Evolutionary conservation across 2,329 filamentous ascomycete genomes (phyloP), one percentile per base, ranked within the genome.

Genomic region (Monosporascus sp.): DNA sequence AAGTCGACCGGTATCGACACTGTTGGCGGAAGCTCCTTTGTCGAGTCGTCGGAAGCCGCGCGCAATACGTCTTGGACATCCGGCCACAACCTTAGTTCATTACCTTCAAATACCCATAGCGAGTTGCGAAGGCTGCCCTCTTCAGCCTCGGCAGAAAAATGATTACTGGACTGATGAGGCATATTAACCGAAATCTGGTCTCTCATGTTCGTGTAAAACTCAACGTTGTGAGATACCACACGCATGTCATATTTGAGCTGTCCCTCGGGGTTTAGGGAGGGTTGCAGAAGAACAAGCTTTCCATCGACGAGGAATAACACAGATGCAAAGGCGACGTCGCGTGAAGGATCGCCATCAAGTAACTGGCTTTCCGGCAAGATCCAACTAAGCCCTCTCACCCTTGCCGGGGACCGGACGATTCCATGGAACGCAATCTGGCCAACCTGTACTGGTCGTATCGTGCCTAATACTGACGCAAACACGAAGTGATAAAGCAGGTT

Each of bases 161-260:
- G 51, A 35, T 60, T 19, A 51, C 51, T 58, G 45, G 60, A 54
- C 41, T 64, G 55, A 47, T 50, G 51, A n/a, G 59, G 54, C 27
- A 65, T 60, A 37, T 65, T 68, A 52, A 75, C 68, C 38, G 74
- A 71, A 7, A 84, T 84, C 63, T 95, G 89, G 65, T 99, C 94
- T 58, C 92, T 86, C 84, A 95, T 95, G 63, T 94, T 84, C 51
- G 87, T 87, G 68, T 96, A 97, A 64, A 94, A 97, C 69, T 99
- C 94, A 41, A 97, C 91, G 63, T 96, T 95, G 64, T 97, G 91
- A 14, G 92, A 91, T 66, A 99, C 88, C 55, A 97, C 88, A 9
- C 92, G 88, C 94, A 99, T 99, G 66, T 97, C 93, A 66, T 99
- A 99, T 74, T 97, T 97, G 50, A 97, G 78, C 61, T 91, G 88